These are phyloP conservation scores for Fonsecaea pedrosoi DNA, from an alignment of 2,329 filamentous ascomycete genomes.

Conservation along the genomic window DNA sequence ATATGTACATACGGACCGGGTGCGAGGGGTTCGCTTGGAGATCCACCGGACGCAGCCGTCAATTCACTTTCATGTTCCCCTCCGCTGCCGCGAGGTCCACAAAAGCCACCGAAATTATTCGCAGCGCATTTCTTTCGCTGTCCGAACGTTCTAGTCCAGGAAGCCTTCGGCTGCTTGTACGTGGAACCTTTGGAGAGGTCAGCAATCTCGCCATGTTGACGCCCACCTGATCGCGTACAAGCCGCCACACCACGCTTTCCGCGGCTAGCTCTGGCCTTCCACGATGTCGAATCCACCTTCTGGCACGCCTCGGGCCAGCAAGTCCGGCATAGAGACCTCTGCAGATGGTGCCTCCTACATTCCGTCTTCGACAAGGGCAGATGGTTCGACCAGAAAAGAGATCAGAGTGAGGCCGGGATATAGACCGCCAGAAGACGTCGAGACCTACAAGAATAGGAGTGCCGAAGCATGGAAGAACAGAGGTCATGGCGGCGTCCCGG, in stretches of 20 bases:
- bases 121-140: slow-evolving; percentile 1
- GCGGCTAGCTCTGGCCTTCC: not conserved
- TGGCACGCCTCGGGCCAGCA: slow-evolving; percentile 31
- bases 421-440: slow-evolving; percentile 90
- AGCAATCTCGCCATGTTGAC: not conserved
- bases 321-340: slow-evolving; percentile 77
- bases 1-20: not conserved
- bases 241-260: not conserved
- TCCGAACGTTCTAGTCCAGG: not conserved
- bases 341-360: slow-evolving; percentile 86
- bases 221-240: not conserved
- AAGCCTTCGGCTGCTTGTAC: not conserved
- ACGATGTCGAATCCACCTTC: slow-evolving; percentile 3
- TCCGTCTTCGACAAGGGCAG: slow-evolving; percentile 81
- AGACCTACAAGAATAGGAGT: slow-evolving; percentile 91
- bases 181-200: not conserved
- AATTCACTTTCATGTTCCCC: not conserved
- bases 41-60: not conserved
- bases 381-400: slow-evolving; percentile 90
- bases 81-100: not conserved
- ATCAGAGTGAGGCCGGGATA: slow-evolving; percentile 95
- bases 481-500: slow-evolving; percentile 73
- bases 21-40: not conserved
- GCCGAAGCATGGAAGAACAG: slow-evolving; percentile 84
- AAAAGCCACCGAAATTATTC: slow-evolving; percentile 3